These are phyloP conservation scores for Allium sativum DNA, from an alignment of 106 monocot genomes.

Conservation along the genomic window DNA sequence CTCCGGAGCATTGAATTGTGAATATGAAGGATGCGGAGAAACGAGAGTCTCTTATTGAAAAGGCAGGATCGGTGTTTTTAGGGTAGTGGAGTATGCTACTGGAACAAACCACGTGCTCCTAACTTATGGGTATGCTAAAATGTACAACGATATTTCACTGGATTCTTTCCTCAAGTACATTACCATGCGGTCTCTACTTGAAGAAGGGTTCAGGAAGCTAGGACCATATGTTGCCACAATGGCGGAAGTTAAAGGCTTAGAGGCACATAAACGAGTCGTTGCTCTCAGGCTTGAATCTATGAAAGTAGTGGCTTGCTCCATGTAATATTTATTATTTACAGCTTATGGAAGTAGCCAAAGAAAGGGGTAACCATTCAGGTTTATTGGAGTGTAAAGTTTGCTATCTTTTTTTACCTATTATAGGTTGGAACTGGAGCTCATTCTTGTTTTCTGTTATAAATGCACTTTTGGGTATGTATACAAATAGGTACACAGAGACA, in stretches of 20 bases:
- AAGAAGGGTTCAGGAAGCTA: slow-evolving; percentile 69
- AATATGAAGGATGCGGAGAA: slow-evolving; percentile 80
- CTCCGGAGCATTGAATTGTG: slow-evolving; percentile 93
- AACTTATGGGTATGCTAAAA: slow-evolving; percentile 89
- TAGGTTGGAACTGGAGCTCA: too few species aligned
- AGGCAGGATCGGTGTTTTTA: slow-evolving; percentile 93
- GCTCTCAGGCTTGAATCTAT: slow-evolving; percentile 75
- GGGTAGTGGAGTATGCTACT: slow-evolving; percentile 93
- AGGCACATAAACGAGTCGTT: slow-evolving; percentile 93
- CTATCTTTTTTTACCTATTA: too few species aligned
- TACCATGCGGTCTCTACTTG: slow-evolving; percentile 75
- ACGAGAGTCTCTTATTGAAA: slow-evolving; percentile 81
- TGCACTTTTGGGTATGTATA: too few species aligned
- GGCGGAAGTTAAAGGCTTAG: slow-evolving; percentile 93
- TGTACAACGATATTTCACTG: slow-evolving; percentile 89
- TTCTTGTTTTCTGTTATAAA: too few species aligned
- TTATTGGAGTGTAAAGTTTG: too few species aligned
- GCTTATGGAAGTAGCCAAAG: too few species aligned
- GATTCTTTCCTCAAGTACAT: slow-evolving; percentile 90
- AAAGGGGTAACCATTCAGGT: too few species aligned
- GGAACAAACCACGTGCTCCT: slow-evolving; percentile 97
- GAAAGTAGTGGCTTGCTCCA: slow-evolving; percentile 8
- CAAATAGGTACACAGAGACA: too few species aligned
- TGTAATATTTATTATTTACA: too few species aligned
- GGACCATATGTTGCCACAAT: slow-evolving; percentile 84